These are phyloP conservation scores for Acanthamoeba triangularis DNA, from an alignment of 208 protist genomes.

Conservation along the genomic window DNA sequence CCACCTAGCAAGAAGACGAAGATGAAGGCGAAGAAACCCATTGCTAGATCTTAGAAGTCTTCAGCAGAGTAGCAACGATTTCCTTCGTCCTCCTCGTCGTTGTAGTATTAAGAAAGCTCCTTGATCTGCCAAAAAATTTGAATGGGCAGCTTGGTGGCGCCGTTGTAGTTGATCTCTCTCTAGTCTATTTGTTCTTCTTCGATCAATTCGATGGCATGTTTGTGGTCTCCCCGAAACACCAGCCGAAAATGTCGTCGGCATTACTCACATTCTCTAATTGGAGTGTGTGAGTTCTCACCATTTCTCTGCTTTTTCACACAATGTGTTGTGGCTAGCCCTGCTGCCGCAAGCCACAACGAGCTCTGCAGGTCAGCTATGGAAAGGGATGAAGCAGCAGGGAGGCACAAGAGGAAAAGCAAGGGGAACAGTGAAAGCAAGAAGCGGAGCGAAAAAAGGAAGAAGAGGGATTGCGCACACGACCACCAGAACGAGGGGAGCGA, in stretches of 20 bases:
- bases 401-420: neutral
- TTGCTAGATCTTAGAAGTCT: neutral
- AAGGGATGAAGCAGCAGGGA: no score
- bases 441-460: neutral
- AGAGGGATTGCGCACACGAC: neutral
- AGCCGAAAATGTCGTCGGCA: no score
- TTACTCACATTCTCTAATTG: no score
- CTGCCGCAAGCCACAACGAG: no score
- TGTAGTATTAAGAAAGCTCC: neutral
- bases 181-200: no score
- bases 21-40: conserved; percentile 29
- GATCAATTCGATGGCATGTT: no score
- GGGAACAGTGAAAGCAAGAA: neutral
- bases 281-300: no score
- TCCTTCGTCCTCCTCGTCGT: neutral
- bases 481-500: neutral
- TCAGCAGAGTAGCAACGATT: neutral
- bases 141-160: neutral
- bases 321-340: no score
- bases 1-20: conserved; percentile 8
- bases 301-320: no score
- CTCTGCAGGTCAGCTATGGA: no score
- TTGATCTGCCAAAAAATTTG: neutral
- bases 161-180: no score
- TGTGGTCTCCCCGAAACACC: no score